Evolutionary conservation across 768 basidiomycete species (phyloP).

Genomic region (Auricularia heimuer): DNA sequence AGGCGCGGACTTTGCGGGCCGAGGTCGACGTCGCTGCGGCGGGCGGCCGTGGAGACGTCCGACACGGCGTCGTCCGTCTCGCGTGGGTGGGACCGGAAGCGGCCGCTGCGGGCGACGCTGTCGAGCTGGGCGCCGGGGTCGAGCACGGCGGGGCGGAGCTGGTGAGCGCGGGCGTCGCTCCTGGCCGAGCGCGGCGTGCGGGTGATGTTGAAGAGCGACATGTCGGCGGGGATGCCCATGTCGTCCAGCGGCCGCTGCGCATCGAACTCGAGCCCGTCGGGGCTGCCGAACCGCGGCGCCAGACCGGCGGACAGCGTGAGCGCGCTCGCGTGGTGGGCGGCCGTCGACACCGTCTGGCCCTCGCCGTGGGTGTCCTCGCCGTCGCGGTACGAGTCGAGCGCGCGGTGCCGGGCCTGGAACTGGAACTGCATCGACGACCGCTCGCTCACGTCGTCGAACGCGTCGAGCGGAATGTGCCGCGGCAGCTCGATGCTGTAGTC

Average conservation of each 20-base stretch:
- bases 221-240: constrained; percentile 36
- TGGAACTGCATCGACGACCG: not conserved
- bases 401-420: not conserved
- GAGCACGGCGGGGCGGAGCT: constrained; percentile 46
- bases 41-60: constrained; percentile 33
- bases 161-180: constrained; percentile 10
- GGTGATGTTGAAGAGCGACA: constrained; percentile 37
- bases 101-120: constrained; percentile 46
- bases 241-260: constrained; percentile 69
- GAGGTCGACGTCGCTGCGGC: constrained; percentile 33
- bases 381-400: not conserved
- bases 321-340: constrained; percentile 82
- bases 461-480: not conserved
- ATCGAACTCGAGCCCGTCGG: constrained; percentile 78
- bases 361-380: constrained; percentile 18
- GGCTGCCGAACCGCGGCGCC: constrained; percentile 33
- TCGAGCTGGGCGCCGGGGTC: constrained; percentile 57
- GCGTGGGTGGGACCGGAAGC: constrained; percentile 32
- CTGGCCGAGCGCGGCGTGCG: constrained; percentile 30
- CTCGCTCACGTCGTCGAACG: not conserved
- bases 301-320: constrained; percentile 81
- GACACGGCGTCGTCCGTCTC: constrained; percentile 23
- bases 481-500: constrained; percentile 3
- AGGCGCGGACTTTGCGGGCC: constrained; percentile 41
- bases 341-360: constrained; percentile 68